A percentile compares a stretch with the other conserved stretches of the same genome.
Evolutionary conservation across 2,329 filamentous ascomycete genomes (phyloP).

Genomic region (Verticillium longisporum): DNA sequence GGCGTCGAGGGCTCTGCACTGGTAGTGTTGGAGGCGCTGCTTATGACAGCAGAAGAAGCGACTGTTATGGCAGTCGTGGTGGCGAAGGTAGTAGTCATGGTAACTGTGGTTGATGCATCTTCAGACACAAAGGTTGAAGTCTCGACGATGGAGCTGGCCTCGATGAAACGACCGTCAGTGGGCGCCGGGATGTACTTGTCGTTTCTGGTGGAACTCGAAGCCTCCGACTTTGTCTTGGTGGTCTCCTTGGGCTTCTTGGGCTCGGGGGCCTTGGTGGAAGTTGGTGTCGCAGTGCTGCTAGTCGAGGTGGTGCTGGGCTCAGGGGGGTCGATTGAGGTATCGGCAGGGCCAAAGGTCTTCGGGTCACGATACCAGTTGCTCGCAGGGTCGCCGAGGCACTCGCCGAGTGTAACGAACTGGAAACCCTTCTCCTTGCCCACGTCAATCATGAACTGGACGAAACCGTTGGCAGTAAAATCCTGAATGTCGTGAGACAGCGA

Average conservation of each 20-base stretch:
- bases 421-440: conserved; percentile 28
- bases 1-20: not conserved
- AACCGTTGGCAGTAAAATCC: conserved; percentile 32
- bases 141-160: not conserved
- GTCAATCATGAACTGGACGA: conserved; percentile 38
- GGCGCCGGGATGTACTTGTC: not conserved
- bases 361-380: conserved; percentile 39
- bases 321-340: not conserved
- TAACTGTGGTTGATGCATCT: not conserved
- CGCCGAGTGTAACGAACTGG: conserved; percentile 36
- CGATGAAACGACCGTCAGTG: not conserved
- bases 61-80: not conserved
- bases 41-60: not conserved
- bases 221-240: not conserved
- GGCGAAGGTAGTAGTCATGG: not conserved
- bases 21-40: not conserved
- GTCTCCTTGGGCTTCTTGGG: not conserved
- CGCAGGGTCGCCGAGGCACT: conserved; percentile 35
- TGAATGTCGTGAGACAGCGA: conserved; percentile 36
- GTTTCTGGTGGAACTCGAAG: not conserved
- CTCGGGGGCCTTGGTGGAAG: conserved; percentile 1
- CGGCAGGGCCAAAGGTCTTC: conserved; percentile 12
- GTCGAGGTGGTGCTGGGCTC: not conserved
- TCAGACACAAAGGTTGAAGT: not conserved
- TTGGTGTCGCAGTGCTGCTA: conserved; percentile 3